Evolutionary conservation across 495 filamentous ascomycete genomes (phyloP).

Genomic region (Penicillium mononematosum): DNA sequence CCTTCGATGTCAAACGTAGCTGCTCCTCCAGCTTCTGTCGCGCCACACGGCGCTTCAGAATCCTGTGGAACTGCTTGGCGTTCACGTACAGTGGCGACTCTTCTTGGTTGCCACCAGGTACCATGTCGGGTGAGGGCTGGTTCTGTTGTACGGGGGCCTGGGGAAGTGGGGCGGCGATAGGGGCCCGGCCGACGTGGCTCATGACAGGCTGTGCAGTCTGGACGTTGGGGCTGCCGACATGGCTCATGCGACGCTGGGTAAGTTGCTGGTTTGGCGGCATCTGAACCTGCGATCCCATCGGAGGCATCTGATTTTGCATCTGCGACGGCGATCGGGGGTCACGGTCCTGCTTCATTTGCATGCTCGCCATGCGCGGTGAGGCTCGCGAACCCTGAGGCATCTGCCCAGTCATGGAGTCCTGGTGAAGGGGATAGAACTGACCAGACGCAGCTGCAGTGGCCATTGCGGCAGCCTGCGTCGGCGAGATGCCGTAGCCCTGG

Average conservation of each 20-base stretch:
- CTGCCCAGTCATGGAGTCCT: slow-evolving; percentile 49
- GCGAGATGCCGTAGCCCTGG: slow-evolving; percentile 50
- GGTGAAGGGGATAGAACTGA: slow-evolving; percentile 49
- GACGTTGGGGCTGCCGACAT: slow-evolving; percentile 50
- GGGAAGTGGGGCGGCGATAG: slow-evolving; percentile 48
- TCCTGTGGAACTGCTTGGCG: slow-evolving; percentile 97
- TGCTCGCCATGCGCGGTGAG: slow-evolving; percentile 52
- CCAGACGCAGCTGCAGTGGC: slow-evolving; percentile 56
- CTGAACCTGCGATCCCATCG: slow-evolving; percentile 51
- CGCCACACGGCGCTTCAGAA: slow-evolving; percentile 88
- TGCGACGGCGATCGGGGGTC: slow-evolving; percentile 53
- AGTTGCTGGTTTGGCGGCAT: slow-evolving; percentile 47
- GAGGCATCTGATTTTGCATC: slow-evolving; percentile 49
- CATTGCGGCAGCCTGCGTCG: slow-evolving; percentile 56
- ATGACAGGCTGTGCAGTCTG: slow-evolving; percentile 48
- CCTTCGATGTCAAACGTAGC: slow-evolving; percentile 87
- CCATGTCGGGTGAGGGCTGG: slow-evolving; percentile 80
- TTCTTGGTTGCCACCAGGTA: slow-evolving; percentile 66
- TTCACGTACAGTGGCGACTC: slow-evolving; percentile 97
- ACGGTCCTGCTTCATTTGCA: slow-evolving; percentile 52
- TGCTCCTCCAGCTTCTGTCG: slow-evolving; percentile 91
- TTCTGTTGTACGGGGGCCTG: slow-evolving; percentile 58
- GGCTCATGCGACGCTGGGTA: slow-evolving; percentile 50
- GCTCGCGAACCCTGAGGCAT: slow-evolving; percentile 48
- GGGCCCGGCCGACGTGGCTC: slow-evolving; percentile 49